Base-by-base conservation (phyloP, 176 grass and related monocot species). In the Lolium perenne region DNA sequence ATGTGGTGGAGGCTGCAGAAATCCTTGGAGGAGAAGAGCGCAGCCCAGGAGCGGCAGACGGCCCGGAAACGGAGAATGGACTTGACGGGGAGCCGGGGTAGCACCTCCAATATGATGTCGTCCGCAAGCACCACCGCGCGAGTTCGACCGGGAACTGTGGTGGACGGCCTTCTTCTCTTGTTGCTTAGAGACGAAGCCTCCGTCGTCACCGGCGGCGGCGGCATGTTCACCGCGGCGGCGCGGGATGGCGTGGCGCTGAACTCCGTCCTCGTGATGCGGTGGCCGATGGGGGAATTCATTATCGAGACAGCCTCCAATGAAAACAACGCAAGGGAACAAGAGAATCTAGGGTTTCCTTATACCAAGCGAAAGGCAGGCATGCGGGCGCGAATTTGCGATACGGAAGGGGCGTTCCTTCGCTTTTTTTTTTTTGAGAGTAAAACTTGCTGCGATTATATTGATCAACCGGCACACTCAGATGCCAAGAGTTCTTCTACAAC, bases 1-100 rank as follows among this genome's bases (percentile, higher is more conserved):
- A 70, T 41, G n/a, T n/a, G n/a, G 35, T 70, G 66, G 38, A 70
- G 66, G 38, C 16, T 70, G 66, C 66, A 41, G 38, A 70, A 70
- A 41, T 70, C 8, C 66, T 70, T 70, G 38, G 66, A 70, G 38
- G 61, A 64, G 10, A 64, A 6, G 22, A 29, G 21, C 13, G 23
- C 61, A 13, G 21, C 61, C 22, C 66, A 70, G 17, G 8, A 10
- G 66, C 8, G 66, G 35, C 66, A 70, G 17, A 70, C 66, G 66
- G 66, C 7, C 0, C 8, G 38, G 66, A 70, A 70, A 1, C 66
- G 66, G 32, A 70, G 7, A 0, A 70, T 70, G 35, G 66, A 70
- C 1, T 70, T 11, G 66, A 70, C 17, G 0, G 66, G 66, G 66
- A 70, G 66, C 35, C 38, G 38, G 0, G 20, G 38, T 70, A 70